Evolutionary conservation across 371 early-diverging fungal species (phyloP).

Genomic region (Apophysomyces variabilis): DNA sequence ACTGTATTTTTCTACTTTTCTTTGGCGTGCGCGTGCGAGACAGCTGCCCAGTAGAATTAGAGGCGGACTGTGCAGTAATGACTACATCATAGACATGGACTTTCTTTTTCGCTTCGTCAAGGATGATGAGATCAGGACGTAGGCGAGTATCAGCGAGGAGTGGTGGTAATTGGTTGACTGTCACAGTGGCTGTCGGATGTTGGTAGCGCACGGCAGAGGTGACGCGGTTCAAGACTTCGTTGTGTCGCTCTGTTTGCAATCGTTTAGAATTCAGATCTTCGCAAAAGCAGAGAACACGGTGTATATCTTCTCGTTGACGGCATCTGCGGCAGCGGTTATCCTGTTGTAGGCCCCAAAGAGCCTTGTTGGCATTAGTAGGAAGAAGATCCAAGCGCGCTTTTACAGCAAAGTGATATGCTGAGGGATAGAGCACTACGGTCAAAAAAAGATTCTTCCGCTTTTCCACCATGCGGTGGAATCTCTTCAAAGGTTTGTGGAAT

Average conservation of each 20-base stretch:
- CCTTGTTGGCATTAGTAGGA: background rate
- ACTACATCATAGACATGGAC: background rate
- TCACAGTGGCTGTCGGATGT: background rate
- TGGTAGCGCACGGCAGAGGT: background rate
- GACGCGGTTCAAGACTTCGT: background rate
- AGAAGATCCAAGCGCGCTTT: constrained; percentile 2
- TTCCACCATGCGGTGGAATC: no score
- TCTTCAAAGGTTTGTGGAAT: no score
- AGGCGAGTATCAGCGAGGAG: background rate
- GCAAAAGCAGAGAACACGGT: constrained; percentile 10
- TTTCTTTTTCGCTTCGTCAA: background rate
- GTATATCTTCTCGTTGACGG: background rate
- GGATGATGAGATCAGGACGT: background rate
- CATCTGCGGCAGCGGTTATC: background rate
- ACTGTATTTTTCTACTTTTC: background rate
- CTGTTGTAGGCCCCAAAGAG: background rate
- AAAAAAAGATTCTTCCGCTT: no score
- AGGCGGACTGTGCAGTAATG: background rate
- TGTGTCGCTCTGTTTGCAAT: background rate
- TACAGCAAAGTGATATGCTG: constrained; percentile 4
- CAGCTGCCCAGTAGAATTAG: constrained; percentile 2
- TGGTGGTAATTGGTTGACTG: background rate
- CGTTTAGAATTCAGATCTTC: background rate
- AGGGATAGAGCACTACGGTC: background rate
- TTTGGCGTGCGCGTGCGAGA: background rate